Percentiles rank a stretch among this genome's conserved stretches.
phyloP scores from a whole-genome alignment of 306 rosid species.

The Crotalaria pallida region DNA sequence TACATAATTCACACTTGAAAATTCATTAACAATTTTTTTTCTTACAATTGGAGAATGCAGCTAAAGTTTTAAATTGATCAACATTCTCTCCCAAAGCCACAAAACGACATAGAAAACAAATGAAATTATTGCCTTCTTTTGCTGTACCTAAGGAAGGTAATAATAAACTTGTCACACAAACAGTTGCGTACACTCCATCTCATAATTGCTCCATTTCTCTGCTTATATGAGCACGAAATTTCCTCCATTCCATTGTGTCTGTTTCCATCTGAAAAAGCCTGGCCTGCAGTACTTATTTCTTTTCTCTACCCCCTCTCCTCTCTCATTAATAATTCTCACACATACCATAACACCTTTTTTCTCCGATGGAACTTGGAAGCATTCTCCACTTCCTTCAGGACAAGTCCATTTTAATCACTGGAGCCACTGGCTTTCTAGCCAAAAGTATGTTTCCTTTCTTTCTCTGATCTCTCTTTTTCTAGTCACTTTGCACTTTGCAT shows the following conservation, averaged over 20 bases:
- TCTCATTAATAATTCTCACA: neutral
- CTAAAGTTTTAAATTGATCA: neutral
- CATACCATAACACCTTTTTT: neutral
- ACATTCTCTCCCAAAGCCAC: neutral
- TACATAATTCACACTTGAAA: too few species aligned
- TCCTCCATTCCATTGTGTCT: conserved; percentile 1
- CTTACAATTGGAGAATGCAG: too few species aligned
- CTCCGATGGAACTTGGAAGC: conserved; percentile 73
- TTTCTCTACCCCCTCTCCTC: conserved; percentile 13
- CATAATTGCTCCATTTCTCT: conserved; percentile 21
- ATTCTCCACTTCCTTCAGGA: conserved; percentile 47
- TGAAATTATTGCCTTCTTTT: neutral
- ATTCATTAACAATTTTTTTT: too few species aligned
- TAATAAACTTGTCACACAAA: neutral
- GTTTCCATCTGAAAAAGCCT: neutral
- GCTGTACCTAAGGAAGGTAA: neutral
- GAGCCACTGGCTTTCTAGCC: conserved; percentile 79
- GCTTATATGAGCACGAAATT: conserved; percentile 7
- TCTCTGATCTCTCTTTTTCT: neutral
- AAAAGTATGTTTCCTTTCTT: conserved; percentile 35
- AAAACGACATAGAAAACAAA: neutral
- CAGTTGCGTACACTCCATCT: conserved; percentile 30
- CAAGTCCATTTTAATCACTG: conserved; percentile 63
- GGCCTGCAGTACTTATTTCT: neutral
- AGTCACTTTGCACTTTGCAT: neutral